Conservation (phyloP, 306 rosid species). For the Acacia confusa region DNA sequence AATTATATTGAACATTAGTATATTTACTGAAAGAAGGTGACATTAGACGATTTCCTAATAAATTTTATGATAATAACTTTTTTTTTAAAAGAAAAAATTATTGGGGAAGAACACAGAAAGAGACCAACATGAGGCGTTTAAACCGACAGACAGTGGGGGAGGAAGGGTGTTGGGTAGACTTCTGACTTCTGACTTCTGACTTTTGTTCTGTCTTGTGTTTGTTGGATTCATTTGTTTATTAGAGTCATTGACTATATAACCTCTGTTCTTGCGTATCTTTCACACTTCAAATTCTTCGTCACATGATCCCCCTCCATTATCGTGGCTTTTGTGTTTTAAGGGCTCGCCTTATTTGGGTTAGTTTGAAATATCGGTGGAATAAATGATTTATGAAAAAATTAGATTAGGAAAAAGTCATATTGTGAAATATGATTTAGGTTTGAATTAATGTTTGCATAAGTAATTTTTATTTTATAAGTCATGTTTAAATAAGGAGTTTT, state of each 20-base stretch:
- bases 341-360: neutral
- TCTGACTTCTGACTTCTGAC: neutral
- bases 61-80: neutral
- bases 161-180: neutral
- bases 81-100: neutral
- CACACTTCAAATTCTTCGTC: neutral
- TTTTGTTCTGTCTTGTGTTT: neutral
- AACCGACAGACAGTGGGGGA: neutral
- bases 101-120: neutral
- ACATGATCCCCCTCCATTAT: neutral
- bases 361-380: no score
- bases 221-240: neutral
- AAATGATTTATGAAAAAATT: no score
- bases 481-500: no score
- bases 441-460: no score
- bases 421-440: no score
- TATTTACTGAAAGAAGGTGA: neutral
- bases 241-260: neutral
- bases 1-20: neutral
- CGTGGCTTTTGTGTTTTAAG: neutral
- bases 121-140: neutral
- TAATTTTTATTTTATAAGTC: no score
- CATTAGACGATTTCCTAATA: neutral
- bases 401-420: no score
- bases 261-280: neutral